A percentile compares a stretch with the other conserved stretches of the same genome.
Evolutionary conservation across 2,329 filamentous ascomycete species (phyloP).

Genomic region (Colletotrichum gloeosporioides): DNA sequence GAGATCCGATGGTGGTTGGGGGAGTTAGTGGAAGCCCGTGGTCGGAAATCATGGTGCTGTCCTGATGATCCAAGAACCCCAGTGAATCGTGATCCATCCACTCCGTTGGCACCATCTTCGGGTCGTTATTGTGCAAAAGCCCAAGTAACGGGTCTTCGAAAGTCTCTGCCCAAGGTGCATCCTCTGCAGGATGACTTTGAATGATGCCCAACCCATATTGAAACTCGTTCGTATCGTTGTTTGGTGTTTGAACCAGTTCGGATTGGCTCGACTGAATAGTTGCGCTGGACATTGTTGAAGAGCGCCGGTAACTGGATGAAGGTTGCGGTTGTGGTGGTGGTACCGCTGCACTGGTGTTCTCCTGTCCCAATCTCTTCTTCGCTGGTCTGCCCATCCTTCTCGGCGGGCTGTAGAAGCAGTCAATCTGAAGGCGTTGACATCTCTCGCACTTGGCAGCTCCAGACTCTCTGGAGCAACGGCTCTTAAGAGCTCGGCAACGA

Average conservation of each 20-base stretch:
- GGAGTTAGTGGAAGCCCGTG: conserved; percentile 3
- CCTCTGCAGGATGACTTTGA: not conserved
- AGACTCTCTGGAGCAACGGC: conserved; percentile 11
- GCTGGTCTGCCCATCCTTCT: conserved; percentile 15
- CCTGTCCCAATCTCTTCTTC: conserved; percentile 12
- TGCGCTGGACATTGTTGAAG: conserved; percentile 8
- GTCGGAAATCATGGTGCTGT: not conserved
- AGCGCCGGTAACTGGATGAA: not conserved
- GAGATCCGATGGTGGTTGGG: not conserved
- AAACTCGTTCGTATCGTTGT: conserved; percentile 2
- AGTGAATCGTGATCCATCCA: conserved; percentile 9
- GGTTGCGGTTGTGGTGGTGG: not conserved
- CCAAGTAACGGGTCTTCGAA: conserved; percentile 11
- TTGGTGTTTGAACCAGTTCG: not conserved
- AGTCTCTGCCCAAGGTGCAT: not conserved
- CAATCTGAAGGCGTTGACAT: conserved; percentile 16
- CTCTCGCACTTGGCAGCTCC: conserved; percentile 16
- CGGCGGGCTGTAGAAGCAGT: conserved; percentile 18
- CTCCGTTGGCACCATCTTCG: not conserved
- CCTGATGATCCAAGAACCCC: conserved; percentile 2
- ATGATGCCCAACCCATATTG: conserved; percentile 6
- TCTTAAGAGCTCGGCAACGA: conserved; percentile 20
- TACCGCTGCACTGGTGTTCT: not conserved
- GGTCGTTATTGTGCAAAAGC: not conserved
- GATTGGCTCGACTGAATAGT: not conserved